These are phyloP conservation scores for Inga leiocalycina DNA, from an alignment of 306 rosid species.

Conservation along the genomic window DNA sequence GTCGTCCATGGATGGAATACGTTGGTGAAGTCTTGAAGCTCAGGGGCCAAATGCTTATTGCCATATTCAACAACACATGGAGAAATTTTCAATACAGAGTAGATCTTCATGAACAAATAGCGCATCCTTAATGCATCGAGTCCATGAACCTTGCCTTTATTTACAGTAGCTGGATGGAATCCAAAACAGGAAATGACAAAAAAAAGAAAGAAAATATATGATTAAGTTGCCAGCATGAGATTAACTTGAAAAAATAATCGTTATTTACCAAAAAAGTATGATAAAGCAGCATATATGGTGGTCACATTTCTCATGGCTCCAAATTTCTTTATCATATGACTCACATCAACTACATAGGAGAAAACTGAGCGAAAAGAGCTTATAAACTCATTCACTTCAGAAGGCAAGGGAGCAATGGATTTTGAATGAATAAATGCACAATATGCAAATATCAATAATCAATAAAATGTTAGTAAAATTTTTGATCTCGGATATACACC, in stretches of 20 bases:
- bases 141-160: slow-evolving; percentile 61
- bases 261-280: slow-evolving; percentile 36
- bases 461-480: slow-evolving; percentile 30
- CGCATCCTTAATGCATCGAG: slow-evolving; percentile 61
- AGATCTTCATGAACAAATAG: slow-evolving; percentile 73
- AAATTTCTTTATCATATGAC: slow-evolving; percentile 66
- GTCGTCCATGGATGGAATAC: slow-evolving; percentile 43
- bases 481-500: slow-evolving; percentile 67
- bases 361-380: slow-evolving; percentile 57
- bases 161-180: slow-evolving; percentile 29
- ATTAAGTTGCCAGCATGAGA: slow-evolving; percentile 10
- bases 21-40: slow-evolving; percentile 49
- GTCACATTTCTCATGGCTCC: slow-evolving; percentile 55
- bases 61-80: slow-evolving; percentile 36
- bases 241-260: not conserved
- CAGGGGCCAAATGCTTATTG: slow-evolving; percentile 38
- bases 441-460: slow-evolving; percentile 52
- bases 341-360: slow-evolving; percentile 64
- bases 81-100: slow-evolving; percentile 64
- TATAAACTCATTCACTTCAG: slow-evolving; percentile 64
- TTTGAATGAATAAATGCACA: slow-evolving; percentile 77
- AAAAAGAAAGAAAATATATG: slow-evolving; percentile 10
- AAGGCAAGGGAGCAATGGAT: slow-evolving; percentile 77
- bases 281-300: slow-evolving; percentile 63
- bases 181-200: not conserved